Base-by-base conservation (phyloP, 345 rosid species). In the Salix caprea region DNA sequence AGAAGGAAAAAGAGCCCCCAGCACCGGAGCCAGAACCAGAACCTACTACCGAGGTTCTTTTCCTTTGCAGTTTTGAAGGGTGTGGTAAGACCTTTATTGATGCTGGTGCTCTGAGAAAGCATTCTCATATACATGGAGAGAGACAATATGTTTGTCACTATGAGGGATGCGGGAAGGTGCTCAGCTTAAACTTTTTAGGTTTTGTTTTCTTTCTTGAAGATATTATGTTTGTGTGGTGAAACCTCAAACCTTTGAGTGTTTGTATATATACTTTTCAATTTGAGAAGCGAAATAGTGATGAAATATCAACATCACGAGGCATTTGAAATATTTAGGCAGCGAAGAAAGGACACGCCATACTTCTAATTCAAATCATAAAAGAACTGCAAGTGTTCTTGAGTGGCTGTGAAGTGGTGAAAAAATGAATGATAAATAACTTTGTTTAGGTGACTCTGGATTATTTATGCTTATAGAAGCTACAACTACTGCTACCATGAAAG, bases 61-160 rank as follows among this genome's bases (percentile, higher is more conserved):
- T 96, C 83, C 97, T 94, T 7, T 96, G 99, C 87, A 93, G 98
- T 87, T 93, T 82, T 75, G 98, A 92, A 32, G 97, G 93, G 36
- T 96, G 99, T 80, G 98, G 98, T 24, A 96, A 93, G 83, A 93
- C 97, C 70, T 96, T 93, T 74, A 85, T 87, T n/a, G 99, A 92
- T 72, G 99, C 89, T 48, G 97, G 98, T 67, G 98, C 97, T 56
- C 87, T 94, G 82, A 88, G 98, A 77, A 94, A 93, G 83, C 98
- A 96, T 90, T 92, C 99, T 69, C 99, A 94, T 75, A 92, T 92
- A 71, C 98, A 93, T 82, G 99, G 99, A 65, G 98, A 93, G 82
- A 89, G 94, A 66, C 98, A 96, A 73, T 92, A 89, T 84, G 84
- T 91, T 80, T 96, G 99, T 72, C 89, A 90, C 75, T 86, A 84